These are phyloP conservation scores for Scutellaria baicalensis DNA, from an alignment of 257 asterid species.

Conservation along the genomic window DNA sequence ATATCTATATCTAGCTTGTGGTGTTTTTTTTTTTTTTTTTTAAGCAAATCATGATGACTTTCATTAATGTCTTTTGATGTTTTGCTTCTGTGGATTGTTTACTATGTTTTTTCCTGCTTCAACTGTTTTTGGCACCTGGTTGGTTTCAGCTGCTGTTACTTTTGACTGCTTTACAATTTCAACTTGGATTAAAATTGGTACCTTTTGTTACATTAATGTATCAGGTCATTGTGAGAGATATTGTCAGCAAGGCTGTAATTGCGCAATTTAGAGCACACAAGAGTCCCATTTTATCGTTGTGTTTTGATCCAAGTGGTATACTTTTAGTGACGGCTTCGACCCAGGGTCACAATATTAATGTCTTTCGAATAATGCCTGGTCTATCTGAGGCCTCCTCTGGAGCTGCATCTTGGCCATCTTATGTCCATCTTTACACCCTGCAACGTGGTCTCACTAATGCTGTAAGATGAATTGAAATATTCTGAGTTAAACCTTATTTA, in stretches of 20 bases:
- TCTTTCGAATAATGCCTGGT: constrained; percentile 52
- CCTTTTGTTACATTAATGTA: constrained; percentile 2
- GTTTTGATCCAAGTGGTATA: constrained; percentile 48
- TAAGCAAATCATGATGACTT: background rate
- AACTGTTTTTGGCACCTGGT: background rate
- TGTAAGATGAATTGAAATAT: constrained; percentile 35
- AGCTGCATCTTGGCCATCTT: constrained; percentile 35
- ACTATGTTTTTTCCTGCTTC: background rate
- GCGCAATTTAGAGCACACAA: constrained; percentile 90
- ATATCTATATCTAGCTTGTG: background rate
- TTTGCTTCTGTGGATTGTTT: background rate
- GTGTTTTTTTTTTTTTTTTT: background rate
- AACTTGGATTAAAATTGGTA: background rate
- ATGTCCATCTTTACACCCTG: constrained; percentile 70
- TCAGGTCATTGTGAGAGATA: constrained; percentile 89
- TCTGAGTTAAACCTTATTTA: background rate
- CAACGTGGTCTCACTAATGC: constrained; percentile 91
- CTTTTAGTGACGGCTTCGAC: constrained; percentile 77
- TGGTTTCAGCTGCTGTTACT: background rate
- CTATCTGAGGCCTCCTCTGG: constrained; percentile 24
- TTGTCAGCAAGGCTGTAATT: constrained; percentile 49
- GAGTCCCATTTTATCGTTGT: constrained; percentile 47
- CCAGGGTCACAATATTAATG: constrained; percentile 91
- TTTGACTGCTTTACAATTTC: constrained; percentile 6
- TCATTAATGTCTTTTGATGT: background rate